Conservation (phyloP, 768 basidiomycete species). For the Suillus placidus region DNA sequence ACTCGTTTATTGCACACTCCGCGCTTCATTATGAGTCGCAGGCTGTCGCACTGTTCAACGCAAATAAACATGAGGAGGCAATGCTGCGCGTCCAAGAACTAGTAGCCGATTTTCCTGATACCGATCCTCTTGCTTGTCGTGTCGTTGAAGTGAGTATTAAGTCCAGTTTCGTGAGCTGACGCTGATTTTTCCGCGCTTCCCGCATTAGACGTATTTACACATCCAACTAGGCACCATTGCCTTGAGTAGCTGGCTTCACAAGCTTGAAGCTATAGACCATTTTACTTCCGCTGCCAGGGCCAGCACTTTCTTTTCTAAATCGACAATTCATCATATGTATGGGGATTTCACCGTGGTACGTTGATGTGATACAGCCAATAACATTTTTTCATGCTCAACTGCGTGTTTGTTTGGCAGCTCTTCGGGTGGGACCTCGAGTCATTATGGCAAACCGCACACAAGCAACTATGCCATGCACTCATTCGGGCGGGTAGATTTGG, state of each 20-base stretch:
- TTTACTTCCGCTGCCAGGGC: background rate
- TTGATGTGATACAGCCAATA: background rate
- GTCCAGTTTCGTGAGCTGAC: background rate
- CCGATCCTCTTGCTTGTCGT: background rate
- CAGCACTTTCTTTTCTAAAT: background rate
- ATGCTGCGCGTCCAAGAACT: background rate
- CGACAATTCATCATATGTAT: background rate
- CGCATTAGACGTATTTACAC: background rate
- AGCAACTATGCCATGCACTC: background rate
- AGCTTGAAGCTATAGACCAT: background rate
- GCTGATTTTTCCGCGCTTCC: background rate
- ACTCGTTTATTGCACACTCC: background rate
- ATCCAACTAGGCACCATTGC: background rate
- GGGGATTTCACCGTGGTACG: background rate
- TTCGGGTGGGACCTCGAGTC: background rate
- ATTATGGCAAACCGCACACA: background rate
- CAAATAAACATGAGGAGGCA: background rate
- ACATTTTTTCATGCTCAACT: background rate
- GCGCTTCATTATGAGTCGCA: background rate
- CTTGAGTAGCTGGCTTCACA: background rate
- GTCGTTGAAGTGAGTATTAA: background rate
- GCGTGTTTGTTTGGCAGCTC: background rate
- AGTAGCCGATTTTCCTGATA: background rate
- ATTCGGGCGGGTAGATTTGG: background rate
- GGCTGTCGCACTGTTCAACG: background rate